A percentile compares a stretch with the other conserved stretches of the same genome.
phyloP scores from a whole-genome alignment of 106 monocot genomes.

The Iris macrosiphon region DNA sequence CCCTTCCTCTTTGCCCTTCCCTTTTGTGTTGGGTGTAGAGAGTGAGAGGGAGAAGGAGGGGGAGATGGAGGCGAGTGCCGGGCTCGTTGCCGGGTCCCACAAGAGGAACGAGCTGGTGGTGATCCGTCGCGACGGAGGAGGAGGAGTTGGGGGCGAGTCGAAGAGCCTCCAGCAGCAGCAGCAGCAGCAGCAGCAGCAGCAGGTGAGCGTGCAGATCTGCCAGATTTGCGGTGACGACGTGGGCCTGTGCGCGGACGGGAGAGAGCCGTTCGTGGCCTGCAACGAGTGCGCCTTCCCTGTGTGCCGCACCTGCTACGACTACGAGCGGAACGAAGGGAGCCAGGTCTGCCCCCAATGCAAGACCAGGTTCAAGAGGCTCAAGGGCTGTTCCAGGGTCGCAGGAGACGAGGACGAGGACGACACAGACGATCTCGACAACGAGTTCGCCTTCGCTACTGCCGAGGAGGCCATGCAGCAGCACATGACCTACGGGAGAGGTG shows the following conservation, averaged over 20 bases:
- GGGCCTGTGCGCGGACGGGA: conserved; percentile 51
- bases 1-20: too few relatives aligned
- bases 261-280: conserved; percentile 93
- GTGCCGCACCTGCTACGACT: conserved; percentile 80
- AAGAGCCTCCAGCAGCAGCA: too few relatives aligned
- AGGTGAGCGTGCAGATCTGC: conserved; percentile 73
- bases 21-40: too few relatives aligned
- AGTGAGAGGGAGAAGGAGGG: neutral
- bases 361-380: conserved; percentile 86
- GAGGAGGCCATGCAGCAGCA: conserved; percentile 75
- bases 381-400: conserved; percentile 65
- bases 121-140: conserved; percentile 68
- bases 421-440: conserved; percentile 82
- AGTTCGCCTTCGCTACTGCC: conserved; percentile 52
- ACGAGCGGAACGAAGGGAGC: conserved; percentile 79
- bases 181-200: conserved; percentile 69
- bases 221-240: conserved; percentile 94
- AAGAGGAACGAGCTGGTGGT: conserved; percentile 89
- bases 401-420: conserved; percentile 89
- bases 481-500: conserved; percentile 87
- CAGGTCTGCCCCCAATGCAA: conserved; percentile 97
- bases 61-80: conserved; percentile 60
- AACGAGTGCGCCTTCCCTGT: conserved; percentile 92
- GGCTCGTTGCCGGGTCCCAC: conserved; percentile 83
- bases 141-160: conserved; percentile 32